Evolutionary conservation across 2,329 filamentous ascomycete genomes (phyloP).

Genomic region (Tolypocladium amazonense): DNA sequence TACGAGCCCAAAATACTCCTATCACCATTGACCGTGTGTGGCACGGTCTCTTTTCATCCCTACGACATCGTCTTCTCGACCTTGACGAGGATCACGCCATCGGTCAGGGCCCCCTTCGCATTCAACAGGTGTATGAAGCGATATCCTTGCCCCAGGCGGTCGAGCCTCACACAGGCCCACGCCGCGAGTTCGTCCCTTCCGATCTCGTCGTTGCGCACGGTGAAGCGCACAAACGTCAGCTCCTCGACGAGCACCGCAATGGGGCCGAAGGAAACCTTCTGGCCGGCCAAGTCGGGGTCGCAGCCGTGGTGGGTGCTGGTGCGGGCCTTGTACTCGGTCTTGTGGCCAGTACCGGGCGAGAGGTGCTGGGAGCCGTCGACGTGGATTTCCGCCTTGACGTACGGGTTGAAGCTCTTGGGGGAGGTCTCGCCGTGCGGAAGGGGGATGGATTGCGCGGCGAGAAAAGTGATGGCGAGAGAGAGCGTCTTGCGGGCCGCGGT

Average conservation of each 20-base stretch:
- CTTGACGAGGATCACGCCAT: conserved; percentile 63
- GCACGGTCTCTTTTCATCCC: background rate
- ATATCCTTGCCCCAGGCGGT: conserved; percentile 66
- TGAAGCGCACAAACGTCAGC: conserved; percentile 68
- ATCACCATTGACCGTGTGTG: background rate
- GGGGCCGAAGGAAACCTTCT: conserved; percentile 45
- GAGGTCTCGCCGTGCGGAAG: conserved; percentile 44
- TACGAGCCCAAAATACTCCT: too few relatives aligned
- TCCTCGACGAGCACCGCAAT: conserved; percentile 52
- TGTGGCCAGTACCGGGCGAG: conserved; percentile 23
- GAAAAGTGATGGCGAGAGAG: conserved; percentile 60
- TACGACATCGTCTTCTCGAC: conserved; percentile 49
- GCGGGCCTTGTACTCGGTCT: conserved; percentile 43
- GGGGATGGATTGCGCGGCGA: conserved; percentile 67
- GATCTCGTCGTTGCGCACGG: conserved; percentile 79
- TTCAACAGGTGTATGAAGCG: conserved; percentile 70
- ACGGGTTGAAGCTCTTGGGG: conserved; percentile 57
- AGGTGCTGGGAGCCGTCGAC: conserved; percentile 48
- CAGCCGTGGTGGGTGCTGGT: conserved; percentile 48
- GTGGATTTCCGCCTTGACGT: conserved; percentile 76
- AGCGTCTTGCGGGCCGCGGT: conserved; percentile 45
- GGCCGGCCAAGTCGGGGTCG: conserved; percentile 51
- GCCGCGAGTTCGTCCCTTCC: conserved; percentile 68
- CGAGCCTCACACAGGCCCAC: conserved; percentile 82
- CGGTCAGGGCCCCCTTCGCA: conserved; percentile 50